phyloP scores from a whole-genome alignment of 192 early-diverging fungal genomes.

The Backusella mclennaniae region DNA sequence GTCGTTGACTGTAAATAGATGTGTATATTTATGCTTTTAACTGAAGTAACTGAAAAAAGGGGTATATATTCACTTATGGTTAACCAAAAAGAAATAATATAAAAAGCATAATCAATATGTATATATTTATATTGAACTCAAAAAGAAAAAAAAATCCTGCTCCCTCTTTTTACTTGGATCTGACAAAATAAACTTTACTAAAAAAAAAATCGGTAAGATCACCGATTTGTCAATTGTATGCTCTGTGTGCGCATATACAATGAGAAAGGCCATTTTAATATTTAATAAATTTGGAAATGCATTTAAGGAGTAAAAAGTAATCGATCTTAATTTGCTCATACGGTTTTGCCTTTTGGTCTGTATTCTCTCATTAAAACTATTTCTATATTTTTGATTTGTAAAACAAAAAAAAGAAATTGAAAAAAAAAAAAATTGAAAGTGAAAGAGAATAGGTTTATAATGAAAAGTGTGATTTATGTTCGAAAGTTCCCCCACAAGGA shows the following conservation, averaged over 20 bases:
- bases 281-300: not conserved
- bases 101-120: not conserved
- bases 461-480: not conserved
- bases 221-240: not conserved
- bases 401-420: not conserved
- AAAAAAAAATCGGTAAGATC: not conserved
- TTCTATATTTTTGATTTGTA: not conserved
- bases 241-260: not conserved
- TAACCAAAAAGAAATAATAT: not conserved
- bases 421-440: not conserved
- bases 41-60: not conserved
- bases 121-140: not conserved
- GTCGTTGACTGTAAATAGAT: not conserved
- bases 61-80: not conserved
- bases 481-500: not conserved
- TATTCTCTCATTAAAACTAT: not conserved
- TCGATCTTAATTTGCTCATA: not conserved
- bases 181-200: not conserved
- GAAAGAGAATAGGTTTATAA: too few relatives aligned
- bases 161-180: not conserved
- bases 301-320: not conserved
- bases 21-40: not conserved
- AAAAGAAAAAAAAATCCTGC: not conserved
- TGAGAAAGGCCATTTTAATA: not conserved
- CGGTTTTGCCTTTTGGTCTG: not conserved